Percentiles rank a stretch among this genome's conserved stretches.
Conservation (phyloP, 345 rosid species). For the Alliaria petiolata region DNA sequence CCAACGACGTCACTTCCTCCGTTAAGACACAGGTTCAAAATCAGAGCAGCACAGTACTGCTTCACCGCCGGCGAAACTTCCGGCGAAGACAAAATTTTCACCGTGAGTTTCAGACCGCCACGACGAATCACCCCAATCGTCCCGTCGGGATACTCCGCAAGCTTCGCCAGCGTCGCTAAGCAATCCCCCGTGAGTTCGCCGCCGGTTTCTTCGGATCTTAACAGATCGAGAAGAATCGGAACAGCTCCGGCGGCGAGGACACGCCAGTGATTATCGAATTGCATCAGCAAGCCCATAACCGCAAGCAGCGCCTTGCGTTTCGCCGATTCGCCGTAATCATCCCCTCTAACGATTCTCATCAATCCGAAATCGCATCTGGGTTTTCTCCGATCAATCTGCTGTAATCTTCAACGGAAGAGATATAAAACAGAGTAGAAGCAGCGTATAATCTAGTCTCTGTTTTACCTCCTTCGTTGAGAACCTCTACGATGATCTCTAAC, state of each 20-base stretch:
- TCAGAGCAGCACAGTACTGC: conserved; percentile 54
- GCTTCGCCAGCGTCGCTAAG: conserved; percentile 55
- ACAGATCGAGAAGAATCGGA: conserved; percentile 40
- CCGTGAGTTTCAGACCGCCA: conserved; percentile 39
- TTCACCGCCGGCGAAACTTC: conserved; percentile 37
- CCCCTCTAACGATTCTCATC: conserved; percentile 51
- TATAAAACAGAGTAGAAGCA: conserved; percentile 67
- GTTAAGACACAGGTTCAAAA: conserved; percentile 47
- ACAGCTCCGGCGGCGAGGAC: conserved; percentile 54
- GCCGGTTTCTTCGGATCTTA: conserved; percentile 39
- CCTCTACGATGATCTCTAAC: conserved; percentile 40
- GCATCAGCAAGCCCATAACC: conserved; percentile 48
- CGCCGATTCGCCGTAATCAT: conserved; percentile 47
- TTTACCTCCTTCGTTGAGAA: conserved; percentile 50
- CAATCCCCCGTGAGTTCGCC: conserved; percentile 53
- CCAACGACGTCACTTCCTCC: conserved; percentile 47
- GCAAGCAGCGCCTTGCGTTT: conserved; percentile 66
- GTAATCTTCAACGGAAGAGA: conserved; percentile 57
- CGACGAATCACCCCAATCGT: conserved; percentile 42
- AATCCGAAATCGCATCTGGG: conserved; percentile 55
- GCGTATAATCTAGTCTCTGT: conserved; percentile 61
- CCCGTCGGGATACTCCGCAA: conserved; percentile 53
- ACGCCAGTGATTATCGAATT: conserved; percentile 44
- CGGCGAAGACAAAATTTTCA: conserved; percentile 34
- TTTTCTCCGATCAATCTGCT: conserved; percentile 57